phyloP scores from a whole-genome alignment of 805 yeast species.

The Starmerella asiatica region DNA sequence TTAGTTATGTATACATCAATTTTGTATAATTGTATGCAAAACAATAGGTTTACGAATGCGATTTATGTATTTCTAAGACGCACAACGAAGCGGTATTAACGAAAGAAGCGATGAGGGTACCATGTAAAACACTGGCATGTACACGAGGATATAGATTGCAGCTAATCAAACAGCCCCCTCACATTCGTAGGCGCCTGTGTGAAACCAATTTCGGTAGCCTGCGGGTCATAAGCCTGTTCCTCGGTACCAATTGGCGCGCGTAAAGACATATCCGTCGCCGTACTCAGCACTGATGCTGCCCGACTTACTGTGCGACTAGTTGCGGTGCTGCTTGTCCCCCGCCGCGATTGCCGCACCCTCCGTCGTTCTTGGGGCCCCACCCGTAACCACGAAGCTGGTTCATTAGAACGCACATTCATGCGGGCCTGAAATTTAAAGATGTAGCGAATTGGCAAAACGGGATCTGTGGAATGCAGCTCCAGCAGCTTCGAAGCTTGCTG shows the following conservation, averaged over 20 bases:
- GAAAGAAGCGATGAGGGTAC: too few relatives aligned
- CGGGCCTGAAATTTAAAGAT: slow-evolving; percentile 12
- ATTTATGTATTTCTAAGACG: too few relatives aligned
- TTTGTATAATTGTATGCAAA: too few relatives aligned
- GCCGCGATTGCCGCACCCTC: background rate
- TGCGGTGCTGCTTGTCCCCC: background rate
- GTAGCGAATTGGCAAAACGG: slow-evolving; percentile 8
- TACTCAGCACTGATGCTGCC: background rate
- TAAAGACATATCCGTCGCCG: too few relatives aligned
- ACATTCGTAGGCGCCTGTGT: slow-evolving; percentile 8
- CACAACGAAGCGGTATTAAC: too few relatives aligned
- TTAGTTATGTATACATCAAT: too few relatives aligned
- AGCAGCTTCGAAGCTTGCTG: slow-evolving; percentile 8
- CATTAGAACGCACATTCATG: background rate
- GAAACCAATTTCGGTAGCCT: slow-evolving; percentile 9
- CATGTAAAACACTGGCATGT: slow-evolving; percentile 18
- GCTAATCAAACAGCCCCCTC: slow-evolving; percentile 14
- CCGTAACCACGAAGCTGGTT: background rate
- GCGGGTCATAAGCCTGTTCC: too few relatives aligned
- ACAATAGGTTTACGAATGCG: too few relatives aligned
- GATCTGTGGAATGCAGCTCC: slow-evolving; percentile 3
- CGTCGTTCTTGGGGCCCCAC: background rate
- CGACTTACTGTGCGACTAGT: background rate
- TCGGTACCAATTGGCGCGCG: too few relatives aligned
- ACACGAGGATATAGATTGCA: background rate